These are phyloP conservation scores for Cotoneaster glaucophyllus DNA, from an alignment of 306 rosid species.

Conservation along the genomic window DNA sequence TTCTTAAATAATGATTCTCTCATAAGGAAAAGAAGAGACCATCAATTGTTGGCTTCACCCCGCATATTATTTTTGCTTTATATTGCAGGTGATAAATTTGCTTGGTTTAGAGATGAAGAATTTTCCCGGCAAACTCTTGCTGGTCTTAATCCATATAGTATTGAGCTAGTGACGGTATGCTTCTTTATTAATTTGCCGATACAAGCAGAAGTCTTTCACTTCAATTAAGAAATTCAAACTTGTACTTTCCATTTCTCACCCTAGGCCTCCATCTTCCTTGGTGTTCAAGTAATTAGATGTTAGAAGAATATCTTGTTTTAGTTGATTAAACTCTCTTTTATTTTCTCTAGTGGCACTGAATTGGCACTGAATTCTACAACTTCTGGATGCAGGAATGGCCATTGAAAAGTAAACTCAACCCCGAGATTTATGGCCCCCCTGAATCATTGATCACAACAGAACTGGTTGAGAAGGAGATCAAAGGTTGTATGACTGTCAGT, in stretches of 20 bases:
- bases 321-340: not conserved
- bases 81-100: slow-evolving; percentile 33
- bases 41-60: not conserved
- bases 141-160: slow-evolving; percentile 36
- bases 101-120: slow-evolving; percentile 40
- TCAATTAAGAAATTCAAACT: not conserved
- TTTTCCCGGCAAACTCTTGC: slow-evolving; percentile 46
- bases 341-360: not conserved
- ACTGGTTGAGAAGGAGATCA: slow-evolving; percentile 22
- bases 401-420: slow-evolving; percentile 33
- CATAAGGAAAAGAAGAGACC: not conserved
- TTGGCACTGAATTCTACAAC: not conserved
- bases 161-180: slow-evolving; percentile 30
- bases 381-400: slow-evolving; percentile 35
- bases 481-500: slow-evolving; percentile 27
- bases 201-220: not conserved
- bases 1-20: not conserved
- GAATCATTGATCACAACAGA: slow-evolving; percentile 32
- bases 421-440: slow-evolving; percentile 30
- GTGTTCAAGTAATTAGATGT: not conserved
- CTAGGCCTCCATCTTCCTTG: not conserved
- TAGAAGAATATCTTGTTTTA: not conserved
- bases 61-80: not conserved
- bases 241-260: not conserved
- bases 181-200: not conserved